Base-by-base conservation (phyloP, 352 stramenopile species). In the Globisporangium uncinulatum region DNA sequence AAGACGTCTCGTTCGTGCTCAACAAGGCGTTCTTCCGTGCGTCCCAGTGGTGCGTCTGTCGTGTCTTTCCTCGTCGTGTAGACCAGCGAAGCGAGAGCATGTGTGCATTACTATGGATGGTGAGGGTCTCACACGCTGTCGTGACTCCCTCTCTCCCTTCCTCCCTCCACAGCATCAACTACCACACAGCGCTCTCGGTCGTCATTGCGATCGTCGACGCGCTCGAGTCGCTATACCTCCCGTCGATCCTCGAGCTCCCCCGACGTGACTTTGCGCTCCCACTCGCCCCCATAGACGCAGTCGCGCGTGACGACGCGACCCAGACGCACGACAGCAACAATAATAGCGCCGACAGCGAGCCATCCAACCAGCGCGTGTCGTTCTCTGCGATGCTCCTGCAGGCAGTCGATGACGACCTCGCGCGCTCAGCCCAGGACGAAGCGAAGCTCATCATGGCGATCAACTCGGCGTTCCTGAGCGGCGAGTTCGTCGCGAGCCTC, bases 401-500 rank as follows among this genome's bases (percentile, higher is more conserved):
- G 41, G 83, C 79, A 42, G 80, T 94, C 13, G 82, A 94, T 55
- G 73, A 91, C 32, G 84, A 94, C 57, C 66, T 94, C 42, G 71
- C 79, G 46, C 66, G 66, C 20, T 68, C 72, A 2, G 37, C 76
- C 3, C 78, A 92, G 51, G 73, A 89, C 21, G 82, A 94, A 47
- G 78, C 82, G 32, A 86, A 85, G 44, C 74, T 90, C 24, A 80
- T 94, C 58, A 92, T 94, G 82, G 87, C 84, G n/a, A 90, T 94
- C 59, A 92, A 92, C 61, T 92, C 84, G 50, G 70, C 84, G 6
- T 89, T 81, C 55, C 79, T 90, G 71, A 92, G 84, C 54, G 76
- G 78, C 17, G 74, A 89, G 48, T 92, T 92, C 61, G 67, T 92
- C 41, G 69, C 73, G 29, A 71, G 58, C 13, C 61, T 94, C 11